Base-by-base conservation (phyloP, 2,329 filamentous ascomycete species). In the Talaromyces marneffei region DNA sequence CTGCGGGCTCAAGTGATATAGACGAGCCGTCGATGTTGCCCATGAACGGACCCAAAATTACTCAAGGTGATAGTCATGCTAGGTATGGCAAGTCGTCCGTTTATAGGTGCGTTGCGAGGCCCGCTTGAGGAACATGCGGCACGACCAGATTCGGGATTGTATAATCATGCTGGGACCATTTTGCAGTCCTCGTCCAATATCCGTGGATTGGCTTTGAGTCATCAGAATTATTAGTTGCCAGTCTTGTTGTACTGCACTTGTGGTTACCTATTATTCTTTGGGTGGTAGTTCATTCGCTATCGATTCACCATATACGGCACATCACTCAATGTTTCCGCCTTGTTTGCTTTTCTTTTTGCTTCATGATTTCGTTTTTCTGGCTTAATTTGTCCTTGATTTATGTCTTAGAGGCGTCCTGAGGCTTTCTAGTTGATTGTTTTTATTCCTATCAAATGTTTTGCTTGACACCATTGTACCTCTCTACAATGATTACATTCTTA, bases 1-100 rank as follows among this genome's bases (percentile, higher is more conserved):
- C 46, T 0, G 27, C 27, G 7, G 46, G 48, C 4, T 42, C 40
- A 7, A 61, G 44, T 20, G 25, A 56, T 35, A 4, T 23, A 14
- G 25, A 61, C 9, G 59, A 54, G 16, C 48, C 46, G n/a, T 27
- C 48, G 18, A 44, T 53, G 25, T 58, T 54, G 35, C 52, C 59
- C 23, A 44, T 42, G 48, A 27, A 33, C 58, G 29, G 48, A 9
- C 2, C 31, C 23, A 54, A 54, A 33, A 18, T 20, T 9, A 16
- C 10, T 0, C 29, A 33, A 5, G 48, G 6, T 35, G 48, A 35
- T 23, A 20, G 18, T 20, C 29, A 52, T 5, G 18, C 29, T 14
- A 52, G 35, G 5, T 20, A 8, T 7, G n/a, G 8, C 18, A 52
- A 52, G 3, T 33, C 29, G 18, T 33, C 48, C 4, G 46, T 9